These are phyloP conservation scores for Macrolepiota dolichaula DNA, from an alignment of 768 basidiomycete genomes.

Conservation along the genomic window DNA sequence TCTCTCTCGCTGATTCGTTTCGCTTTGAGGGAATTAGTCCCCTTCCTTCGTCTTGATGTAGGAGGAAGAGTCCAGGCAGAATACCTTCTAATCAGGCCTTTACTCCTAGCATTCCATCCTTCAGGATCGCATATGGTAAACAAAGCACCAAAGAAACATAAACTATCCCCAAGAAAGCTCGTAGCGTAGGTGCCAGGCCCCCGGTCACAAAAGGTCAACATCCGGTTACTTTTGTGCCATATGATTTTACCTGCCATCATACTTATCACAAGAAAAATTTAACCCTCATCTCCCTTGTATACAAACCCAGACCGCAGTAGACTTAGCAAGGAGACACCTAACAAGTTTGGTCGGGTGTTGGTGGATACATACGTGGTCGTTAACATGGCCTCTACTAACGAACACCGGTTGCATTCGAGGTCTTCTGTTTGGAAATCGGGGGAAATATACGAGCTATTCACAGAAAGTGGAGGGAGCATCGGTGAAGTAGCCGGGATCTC, in stretches of 20 bases:
- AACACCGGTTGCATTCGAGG: background rate
- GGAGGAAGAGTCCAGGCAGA: conserved; percentile 10
- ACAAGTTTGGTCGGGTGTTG: too few relatives aligned
- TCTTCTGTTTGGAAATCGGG: conserved; percentile 10
- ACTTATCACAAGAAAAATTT: conserved; percentile 16
- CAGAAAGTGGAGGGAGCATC: background rate
- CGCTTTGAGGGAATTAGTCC: conserved; percentile 22
- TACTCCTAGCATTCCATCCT: conserved; percentile 12
- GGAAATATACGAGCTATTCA: background rate
- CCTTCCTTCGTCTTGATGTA: conserved; percentile 25
- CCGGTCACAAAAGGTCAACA: conserved; percentile 18
- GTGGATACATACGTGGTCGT: too few relatives aligned
- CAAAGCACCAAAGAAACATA: conserved; percentile 13
- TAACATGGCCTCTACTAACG: too few relatives aligned
- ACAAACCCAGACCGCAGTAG: too few relatives aligned
- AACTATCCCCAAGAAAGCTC: conserved; percentile 11
- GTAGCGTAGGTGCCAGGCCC: background rate
- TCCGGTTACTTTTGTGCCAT: conserved; percentile 24
- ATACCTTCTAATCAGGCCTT: conserved; percentile 27
- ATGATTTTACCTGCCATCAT: conserved; percentile 18
- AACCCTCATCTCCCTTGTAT: background rate
- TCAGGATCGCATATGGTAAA: conserved; percentile 17
- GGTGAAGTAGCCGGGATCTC: conserved; percentile 2
- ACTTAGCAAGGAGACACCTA: too few relatives aligned
- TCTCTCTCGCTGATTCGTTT: conserved; percentile 21